A percentile compares a stretch with the other conserved stretches of the same genome.
These are phyloP conservation scores for Aegilops sharonensis DNA, from an alignment of 176 grass and related monocot species.

Conservation along the genomic window DNA sequence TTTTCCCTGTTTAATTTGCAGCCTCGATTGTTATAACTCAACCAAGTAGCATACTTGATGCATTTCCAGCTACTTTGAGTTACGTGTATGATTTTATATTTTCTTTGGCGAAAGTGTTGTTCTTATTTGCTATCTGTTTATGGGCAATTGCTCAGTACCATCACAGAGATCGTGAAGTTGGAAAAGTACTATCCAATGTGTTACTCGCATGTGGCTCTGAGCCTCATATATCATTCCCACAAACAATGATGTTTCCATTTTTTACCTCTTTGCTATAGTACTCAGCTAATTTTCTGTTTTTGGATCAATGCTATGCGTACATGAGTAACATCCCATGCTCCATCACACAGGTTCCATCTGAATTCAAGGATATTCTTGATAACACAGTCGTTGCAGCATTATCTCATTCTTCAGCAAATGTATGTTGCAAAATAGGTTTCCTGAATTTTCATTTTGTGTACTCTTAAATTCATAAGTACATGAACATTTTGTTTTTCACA, in stretches of 20 bases:
- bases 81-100: constrained; percentile 6
- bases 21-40: not conserved
- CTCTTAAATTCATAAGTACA: constrained; percentile 4
- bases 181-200: not conserved
- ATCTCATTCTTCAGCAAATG: constrained; percentile 92
- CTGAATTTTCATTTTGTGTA: constrained; percentile 12
- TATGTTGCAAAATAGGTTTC: constrained; percentile 38
- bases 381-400: constrained; percentile 85
- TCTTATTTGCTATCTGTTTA: not conserved
- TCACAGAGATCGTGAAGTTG: not conserved
- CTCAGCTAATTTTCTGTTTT: constrained; percentile 1
- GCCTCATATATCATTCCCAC: not conserved
- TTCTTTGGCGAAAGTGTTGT: constrained; percentile 8
- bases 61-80: constrained; percentile 2
- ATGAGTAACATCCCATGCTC: constrained; percentile 24
- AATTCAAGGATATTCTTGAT: constrained; percentile 98
- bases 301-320: constrained; percentile 21
- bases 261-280: not conserved
- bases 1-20: constrained; percentile 4
- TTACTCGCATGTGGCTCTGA: not conserved
- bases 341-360: constrained; percentile 68
- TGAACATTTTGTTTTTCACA: not conserved
- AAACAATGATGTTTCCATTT: not conserved
- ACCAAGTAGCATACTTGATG: constrained; percentile 10
- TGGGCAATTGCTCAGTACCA: not conserved